Evolutionary conservation across 2,329 filamentous ascomycete species (phyloP).

Genomic region (Stagonosporopsis cucurbitacearum): DNA sequence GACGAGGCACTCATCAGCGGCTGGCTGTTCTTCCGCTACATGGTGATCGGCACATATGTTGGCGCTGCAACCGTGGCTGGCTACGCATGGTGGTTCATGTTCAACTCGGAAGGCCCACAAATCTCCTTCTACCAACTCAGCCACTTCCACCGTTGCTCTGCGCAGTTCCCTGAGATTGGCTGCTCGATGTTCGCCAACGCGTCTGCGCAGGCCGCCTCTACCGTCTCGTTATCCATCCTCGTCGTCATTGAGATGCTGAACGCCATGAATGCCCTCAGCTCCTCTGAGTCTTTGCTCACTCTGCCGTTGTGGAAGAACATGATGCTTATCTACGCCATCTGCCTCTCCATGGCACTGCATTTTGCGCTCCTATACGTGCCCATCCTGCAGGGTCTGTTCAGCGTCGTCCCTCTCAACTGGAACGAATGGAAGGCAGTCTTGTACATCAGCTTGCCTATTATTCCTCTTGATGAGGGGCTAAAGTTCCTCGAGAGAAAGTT

Average conservation of each 20-base stretch:
- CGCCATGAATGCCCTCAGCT: conserved; percentile 96
- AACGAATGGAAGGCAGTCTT: conserved; percentile 93
- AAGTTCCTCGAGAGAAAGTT: conserved; percentile 72
- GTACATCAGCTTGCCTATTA: conserved; percentile 85
- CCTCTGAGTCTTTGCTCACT: conserved; percentile 90
- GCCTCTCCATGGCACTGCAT: conserved; percentile 90
- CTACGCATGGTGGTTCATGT: conserved; percentile 99
- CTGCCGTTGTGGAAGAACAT: conserved; percentile 98
- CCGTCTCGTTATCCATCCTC: conserved; percentile 86
- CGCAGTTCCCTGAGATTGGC: conserved; percentile 85
- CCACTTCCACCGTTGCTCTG: conserved; percentile 91
- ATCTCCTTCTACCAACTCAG: conserved; percentile 88
- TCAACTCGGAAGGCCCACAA: conserved; percentile 85
- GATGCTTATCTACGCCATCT: conserved; percentile 95
- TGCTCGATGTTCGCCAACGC: conserved; percentile 90
- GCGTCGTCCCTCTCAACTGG: conserved; percentile 85
- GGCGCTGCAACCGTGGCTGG: conserved; percentile 93
- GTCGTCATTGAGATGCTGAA: conserved; percentile 99
- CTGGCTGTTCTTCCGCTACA: conserved; percentile 97
- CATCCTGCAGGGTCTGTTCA: conserved; percentile 85
- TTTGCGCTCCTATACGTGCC: conserved; percentile 93
- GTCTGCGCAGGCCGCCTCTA: conserved; percentile 87
- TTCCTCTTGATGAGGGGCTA: conserved; percentile 83
- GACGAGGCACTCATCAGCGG: conserved; percentile 91
- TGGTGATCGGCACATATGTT: conserved; percentile 95